A percentile compares a stretch with the other conserved stretches of the same genome.
Conservation (phyloP, 305 asterid species). For the Andrographis paniculata region DNA sequence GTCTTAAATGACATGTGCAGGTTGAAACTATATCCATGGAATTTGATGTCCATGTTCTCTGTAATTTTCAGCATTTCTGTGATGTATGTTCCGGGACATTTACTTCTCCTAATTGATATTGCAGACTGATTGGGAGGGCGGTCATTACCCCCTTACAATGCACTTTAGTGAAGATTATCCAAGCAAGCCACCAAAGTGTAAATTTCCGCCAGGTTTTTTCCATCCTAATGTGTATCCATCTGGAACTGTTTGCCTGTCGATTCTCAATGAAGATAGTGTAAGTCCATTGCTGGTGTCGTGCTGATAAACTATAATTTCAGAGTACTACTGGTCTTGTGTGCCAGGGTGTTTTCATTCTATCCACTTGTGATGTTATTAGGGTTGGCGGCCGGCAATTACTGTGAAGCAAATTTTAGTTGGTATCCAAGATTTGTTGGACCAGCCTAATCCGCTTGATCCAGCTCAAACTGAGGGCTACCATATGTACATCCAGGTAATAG, state of each 20-base stretch:
- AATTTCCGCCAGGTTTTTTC: conserved; percentile 32
- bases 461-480: conserved; percentile 66
- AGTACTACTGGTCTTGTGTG: neutral
- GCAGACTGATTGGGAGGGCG: conserved; percentile 49
- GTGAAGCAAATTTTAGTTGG: conserved; percentile 61
- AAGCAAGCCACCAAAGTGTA: conserved; percentile 39
- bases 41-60: too few species aligned
- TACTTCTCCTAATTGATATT: too few species aligned
- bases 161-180: conserved; percentile 42
- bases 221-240: conserved; percentile 40
- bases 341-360: neutral
- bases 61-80: neutral
- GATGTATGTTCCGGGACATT: neutral
- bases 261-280: conserved; percentile 34
- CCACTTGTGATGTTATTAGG: conserved; percentile 22
- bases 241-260: conserved; percentile 40
- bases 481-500: conserved; percentile 41
- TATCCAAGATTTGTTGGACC: conserved; percentile 56
- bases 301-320: conserved; percentile 2
- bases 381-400: conserved; percentile 67
- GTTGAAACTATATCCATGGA: too few species aligned
- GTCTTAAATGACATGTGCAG: too few species aligned
- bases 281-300: conserved; percentile 14
- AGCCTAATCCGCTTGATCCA: conserved; percentile 57
- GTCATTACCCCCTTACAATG: conserved; percentile 34